Base-by-base conservation (phyloP, 148 eudicot genomes). In the Diospyros lotus region DNA sequence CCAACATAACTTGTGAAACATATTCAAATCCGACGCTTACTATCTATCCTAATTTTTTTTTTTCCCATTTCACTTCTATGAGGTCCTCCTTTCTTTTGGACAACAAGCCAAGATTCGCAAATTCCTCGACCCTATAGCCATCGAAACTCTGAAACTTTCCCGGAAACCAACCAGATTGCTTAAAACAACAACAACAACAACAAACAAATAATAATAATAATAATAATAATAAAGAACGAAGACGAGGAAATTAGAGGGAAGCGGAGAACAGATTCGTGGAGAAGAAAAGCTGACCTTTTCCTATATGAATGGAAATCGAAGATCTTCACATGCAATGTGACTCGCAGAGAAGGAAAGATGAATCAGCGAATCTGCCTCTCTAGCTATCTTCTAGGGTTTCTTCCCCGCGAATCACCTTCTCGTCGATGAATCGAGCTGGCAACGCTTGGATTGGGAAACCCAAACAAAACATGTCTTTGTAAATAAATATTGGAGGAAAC, bases 311-410 rank as follows among this genome's bases (percentile, higher is more conserved):
- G 17, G 2, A 41, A 50, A 39, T 40, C 4, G 76, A 41, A 73
- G 76, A 73, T 73, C 76, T 51, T 73, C 59, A 60, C 51, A 73
- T 63, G 40, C 59, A 52, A 63, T 73, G 60, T 15, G 68, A 73
- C 63, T 39, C 60, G 58, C 15, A 62, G 5, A 50, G 68, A 73
- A 60, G 50, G 58, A 48, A 38, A 28, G 68, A 51, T 38, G 42
- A 68, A 39, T 38, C 50, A 62, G 2, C 44, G 54, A 62, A 76
- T 60, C 64, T 54, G 11, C 8, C 40, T 68, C 45, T 13, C 54
- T 54, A 55, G 28, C 28, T 28, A 28, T 13, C 69, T 42, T 55
- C 61, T 66, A 45, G 76, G 64, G 71, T 42, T 62, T 15, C 18
- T 39, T 42, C 6, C 41, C 50, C 56, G 12, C 18, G 45, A 58